phyloP scores from a whole-genome alignment of 2,329 filamentous ascomycete genomes.

The Lachnellula subtilissima region DNA sequence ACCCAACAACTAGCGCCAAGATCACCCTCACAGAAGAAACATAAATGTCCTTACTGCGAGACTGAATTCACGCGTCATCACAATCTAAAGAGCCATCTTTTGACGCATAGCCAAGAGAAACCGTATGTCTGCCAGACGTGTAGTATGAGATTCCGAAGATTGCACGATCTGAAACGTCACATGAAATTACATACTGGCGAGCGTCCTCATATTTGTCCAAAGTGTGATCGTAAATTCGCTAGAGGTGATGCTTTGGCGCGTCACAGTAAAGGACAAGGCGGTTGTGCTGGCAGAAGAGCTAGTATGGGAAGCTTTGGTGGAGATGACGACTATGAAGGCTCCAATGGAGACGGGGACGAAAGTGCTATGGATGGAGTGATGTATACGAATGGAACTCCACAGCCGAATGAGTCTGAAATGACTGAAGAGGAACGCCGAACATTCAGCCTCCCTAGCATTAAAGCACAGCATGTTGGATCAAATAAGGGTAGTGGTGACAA shows the following conservation, averaged over 20 bases:
- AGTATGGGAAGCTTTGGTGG: conserved; percentile 80
- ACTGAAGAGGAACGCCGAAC: conserved; percentile 56
- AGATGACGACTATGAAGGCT: conserved; percentile 65
- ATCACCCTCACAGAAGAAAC: conserved; percentile 77
- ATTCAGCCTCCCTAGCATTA: conserved; percentile 70
- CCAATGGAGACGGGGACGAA: conserved; percentile 49
- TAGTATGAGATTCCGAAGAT: conserved; percentile 81
- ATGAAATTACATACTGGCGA: conserved; percentile 96
- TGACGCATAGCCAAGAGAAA: conserved; percentile 98
- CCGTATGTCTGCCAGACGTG: conserved; percentile 94
- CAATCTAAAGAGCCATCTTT: conserved; percentile 92
- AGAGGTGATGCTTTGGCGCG: conserved; percentile 90
- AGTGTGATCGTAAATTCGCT: conserved; percentile 91
- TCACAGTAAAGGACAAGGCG: conserved; percentile 92
- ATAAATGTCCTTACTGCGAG: conserved; percentile 94
- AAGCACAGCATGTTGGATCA: conserved; percentile 62
- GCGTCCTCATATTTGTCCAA: conserved; percentile 88
- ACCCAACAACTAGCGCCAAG: conserved; percentile 48
- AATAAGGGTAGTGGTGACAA: conserved; percentile 31
- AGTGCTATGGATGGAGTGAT: conserved; percentile 52
- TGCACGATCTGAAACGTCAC: conserved; percentile 94
- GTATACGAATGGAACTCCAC: conserved; percentile 43
- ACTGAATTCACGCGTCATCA: conserved; percentile 97
- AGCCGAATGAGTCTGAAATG: conserved; percentile 56
- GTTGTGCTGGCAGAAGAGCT: conserved; percentile 84